These are phyloP conservation scores for Paramarasmius palmivorus DNA, from an alignment of 1,284 basidiomycete species.

Conservation along the genomic window DNA sequence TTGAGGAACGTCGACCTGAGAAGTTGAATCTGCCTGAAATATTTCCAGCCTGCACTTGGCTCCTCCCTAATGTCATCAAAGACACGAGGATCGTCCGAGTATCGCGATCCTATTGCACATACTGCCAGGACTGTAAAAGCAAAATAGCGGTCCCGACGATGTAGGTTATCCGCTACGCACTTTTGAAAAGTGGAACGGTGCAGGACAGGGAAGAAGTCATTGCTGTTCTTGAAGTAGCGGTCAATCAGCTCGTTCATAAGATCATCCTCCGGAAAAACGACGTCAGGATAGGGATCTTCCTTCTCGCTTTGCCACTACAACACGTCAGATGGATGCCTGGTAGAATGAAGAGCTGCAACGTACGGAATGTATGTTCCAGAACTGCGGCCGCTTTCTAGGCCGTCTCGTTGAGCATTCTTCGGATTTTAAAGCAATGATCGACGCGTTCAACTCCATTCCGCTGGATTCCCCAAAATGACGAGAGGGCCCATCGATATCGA, in stretches of 20 bases:
- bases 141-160: conserved; percentile 1
- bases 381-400: conserved; percentile 14
- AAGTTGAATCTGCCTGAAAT: conserved; percentile 64
- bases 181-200: conserved; percentile 5
- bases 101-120: conserved; percentile 20
- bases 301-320: conserved; percentile 29
- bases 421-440: not conserved
- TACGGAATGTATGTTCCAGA: conserved; percentile 20
- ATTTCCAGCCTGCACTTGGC: conserved; percentile 75
- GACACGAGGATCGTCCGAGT: conserved; percentile 4
- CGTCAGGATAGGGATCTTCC: conserved; percentile 19
- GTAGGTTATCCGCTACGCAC: not conserved
- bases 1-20: conserved; percentile 46
- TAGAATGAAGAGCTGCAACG: not conserved
- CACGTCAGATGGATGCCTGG: not conserved
- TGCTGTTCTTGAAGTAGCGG: conserved; percentile 5
- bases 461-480: not conserved
- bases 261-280: conserved; percentile 59
- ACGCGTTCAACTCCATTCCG: not conserved
- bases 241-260: not conserved
- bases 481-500: not conserved
- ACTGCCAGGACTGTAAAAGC: conserved; percentile 3
- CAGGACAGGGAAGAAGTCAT: conserved; percentile 2
- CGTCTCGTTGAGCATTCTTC: not conserved
- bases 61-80: conserved; percentile 20